These are phyloP conservation scores for Moricandia moricandioides DNA, from an alignment of 345 rosid genomes.

Conservation along the genomic window DNA sequence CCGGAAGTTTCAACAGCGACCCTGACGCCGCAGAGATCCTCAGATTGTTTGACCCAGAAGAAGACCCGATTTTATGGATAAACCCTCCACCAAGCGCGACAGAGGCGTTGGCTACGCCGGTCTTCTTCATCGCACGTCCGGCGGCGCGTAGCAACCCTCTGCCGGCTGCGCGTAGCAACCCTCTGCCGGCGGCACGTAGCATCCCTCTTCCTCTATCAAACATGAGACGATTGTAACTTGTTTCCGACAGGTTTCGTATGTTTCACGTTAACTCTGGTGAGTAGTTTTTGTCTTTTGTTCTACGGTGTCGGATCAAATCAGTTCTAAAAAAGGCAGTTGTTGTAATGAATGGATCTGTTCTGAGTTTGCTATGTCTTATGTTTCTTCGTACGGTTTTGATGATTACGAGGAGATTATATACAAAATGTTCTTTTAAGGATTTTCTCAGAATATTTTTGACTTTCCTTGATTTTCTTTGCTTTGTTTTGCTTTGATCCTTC, in stretches of 20 bases:
- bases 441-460: constrained; percentile 12
- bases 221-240: constrained; percentile 25
- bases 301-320: constrained; percentile 6
- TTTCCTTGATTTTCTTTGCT: constrained; percentile 12
- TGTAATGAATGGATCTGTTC: background rate
- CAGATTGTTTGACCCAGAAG: constrained; percentile 33
- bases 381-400: constrained; percentile 10
- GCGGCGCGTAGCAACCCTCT: constrained; percentile 57
- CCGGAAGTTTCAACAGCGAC: constrained; percentile 41
- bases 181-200: constrained; percentile 44
- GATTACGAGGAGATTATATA: constrained; percentile 10
- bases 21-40: constrained; percentile 42
- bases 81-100: constrained; percentile 34
- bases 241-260: constrained; percentile 8
- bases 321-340: background rate
- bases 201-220: constrained; percentile 57
- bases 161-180: constrained; percentile 53
- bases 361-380: background rate
- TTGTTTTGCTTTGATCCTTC: constrained; percentile 15
- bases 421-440: background rate
- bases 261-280: constrained; percentile 15
- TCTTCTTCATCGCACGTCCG: constrained; percentile 49
- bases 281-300: constrained; percentile 12
- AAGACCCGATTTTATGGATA: constrained; percentile 26
- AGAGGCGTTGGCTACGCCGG: constrained; percentile 33